Conservation (phyloP, 1,139 yeast genomes). For the Debaryomyces fabryi region DNA sequence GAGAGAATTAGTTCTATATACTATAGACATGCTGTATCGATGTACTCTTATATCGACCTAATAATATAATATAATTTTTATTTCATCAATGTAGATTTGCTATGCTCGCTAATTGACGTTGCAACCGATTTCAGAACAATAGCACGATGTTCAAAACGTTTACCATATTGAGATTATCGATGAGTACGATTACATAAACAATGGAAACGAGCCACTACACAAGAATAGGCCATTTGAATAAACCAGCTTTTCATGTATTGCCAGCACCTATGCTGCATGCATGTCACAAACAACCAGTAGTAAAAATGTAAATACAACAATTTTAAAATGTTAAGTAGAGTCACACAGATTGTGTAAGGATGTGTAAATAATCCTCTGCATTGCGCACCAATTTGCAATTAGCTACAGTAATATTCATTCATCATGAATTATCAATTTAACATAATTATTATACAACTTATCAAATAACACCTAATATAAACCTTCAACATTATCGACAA, state of each 20-base stretch:
- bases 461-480: conserved; percentile 46
- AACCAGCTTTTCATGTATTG: background rate
- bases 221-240: background rate
- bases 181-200: background rate
- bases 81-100: background rate
- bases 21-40: background rate
- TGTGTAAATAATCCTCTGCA: background rate
- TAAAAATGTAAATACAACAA: background rate
- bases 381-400: background rate
- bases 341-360: background rate
- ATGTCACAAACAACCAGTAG: background rate
- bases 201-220: background rate
- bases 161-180: background rate
- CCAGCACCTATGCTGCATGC: background rate
- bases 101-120: background rate
- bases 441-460: conserved; percentile 5
- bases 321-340: background rate
- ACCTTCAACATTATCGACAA: conserved; percentile 62
- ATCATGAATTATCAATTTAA: background rate
- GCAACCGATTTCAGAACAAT: conserved; percentile 4
- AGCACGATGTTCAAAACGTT: background rate
- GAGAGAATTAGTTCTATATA: background rate
- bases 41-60: background rate
- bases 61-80: background rate
- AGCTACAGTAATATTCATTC: background rate